Base-by-base conservation (phyloP, 176 grass and related monocot genomes). In the Eragrostis curvula region DNA sequence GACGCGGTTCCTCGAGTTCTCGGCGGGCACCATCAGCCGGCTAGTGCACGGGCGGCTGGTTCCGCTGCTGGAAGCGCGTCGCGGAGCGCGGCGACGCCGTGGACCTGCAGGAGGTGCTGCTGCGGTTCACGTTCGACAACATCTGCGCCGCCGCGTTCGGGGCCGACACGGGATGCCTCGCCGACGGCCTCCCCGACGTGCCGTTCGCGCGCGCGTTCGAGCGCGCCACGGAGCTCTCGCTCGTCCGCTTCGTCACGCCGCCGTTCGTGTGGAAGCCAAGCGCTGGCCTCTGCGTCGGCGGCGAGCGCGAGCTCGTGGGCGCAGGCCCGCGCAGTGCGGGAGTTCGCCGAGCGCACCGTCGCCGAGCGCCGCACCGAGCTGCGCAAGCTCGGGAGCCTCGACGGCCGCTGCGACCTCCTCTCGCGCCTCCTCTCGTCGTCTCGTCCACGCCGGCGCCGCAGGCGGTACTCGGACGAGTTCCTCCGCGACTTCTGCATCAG, bases 401-500 rank as follows among this genome's bases (percentile, higher is more conserved):
- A 57, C 27, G 70, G 39, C n/a, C 78, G 87, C 52, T 86, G 72
- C 43, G 91, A 97, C 81, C 89, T 97, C 55, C 84, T 97, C 18
- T 97, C 94, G 23, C 73, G 89, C 24, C 73, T 97, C 21, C 85
- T 97, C 79, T 59, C 79, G 23, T 23, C 74, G 0, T 11, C 64
- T 2, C 72, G 30, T 36, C 32, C 32, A 2, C 32, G 32, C 3
- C 3, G 32, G 32, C 32, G 32, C 32, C 32, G 32, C 32, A 2
- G 30, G 2, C 30, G 44, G 10, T 94, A 89, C 81, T 94, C 92
- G 8, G 79, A 98, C 74, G 89, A 83, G 71, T 89, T 98, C 77
- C 85, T 98, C 14, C 88, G 91, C 6, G 95, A 98, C 89, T 90
- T 98, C 82, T 98, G 95, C 78, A 88, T 94, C 88, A 95, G 95